phyloP scores from a whole-genome alignment of 306 rosid genomes.

The Carpinus viminea region DNA sequence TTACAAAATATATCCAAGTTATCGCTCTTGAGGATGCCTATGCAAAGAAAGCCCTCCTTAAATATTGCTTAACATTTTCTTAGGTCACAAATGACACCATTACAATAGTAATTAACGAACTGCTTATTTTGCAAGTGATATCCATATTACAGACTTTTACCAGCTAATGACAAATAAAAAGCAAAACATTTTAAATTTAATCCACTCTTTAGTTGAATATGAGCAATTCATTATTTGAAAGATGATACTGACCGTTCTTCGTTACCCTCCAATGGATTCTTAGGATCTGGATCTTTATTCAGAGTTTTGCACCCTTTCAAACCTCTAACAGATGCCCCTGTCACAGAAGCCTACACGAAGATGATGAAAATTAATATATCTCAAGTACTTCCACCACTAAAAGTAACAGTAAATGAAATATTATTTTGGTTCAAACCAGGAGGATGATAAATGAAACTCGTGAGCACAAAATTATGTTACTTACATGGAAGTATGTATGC shows the following conservation, averaged over 20 bases:
- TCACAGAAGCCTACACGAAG: slow-evolving; percentile 71
- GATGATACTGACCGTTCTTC: slow-evolving; percentile 74
- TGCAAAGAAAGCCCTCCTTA: background rate
- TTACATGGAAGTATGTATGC: slow-evolving; percentile 86
- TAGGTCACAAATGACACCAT: background rate
- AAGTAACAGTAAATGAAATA: slow-evolving; percentile 7
- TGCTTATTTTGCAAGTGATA: background rate
- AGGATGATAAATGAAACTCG: slow-evolving; percentile 3
- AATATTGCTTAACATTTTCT: background rate
- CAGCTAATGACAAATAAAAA: slow-evolving; percentile 23
- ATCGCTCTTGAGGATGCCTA: background rate
- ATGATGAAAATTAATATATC: slow-evolving; percentile 25
- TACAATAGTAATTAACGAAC: background rate
- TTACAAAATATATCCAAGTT: background rate
- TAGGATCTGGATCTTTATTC: slow-evolving; percentile 88
- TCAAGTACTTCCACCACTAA: background rate
- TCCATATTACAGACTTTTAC: background rate
- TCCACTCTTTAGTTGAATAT: background rate
- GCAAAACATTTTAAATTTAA: slow-evolving; percentile 11
- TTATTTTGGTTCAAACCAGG: slow-evolving; percentile 13
- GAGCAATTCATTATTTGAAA: slow-evolving; percentile 13
- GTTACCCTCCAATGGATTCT: slow-evolving; percentile 76
- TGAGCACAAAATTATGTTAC: slow-evolving; percentile 31
- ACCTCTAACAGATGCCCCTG: slow-evolving; percentile 75
- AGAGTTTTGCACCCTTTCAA: slow-evolving; percentile 80